A percentile compares a stretch with the other conserved stretches of the same genome.
These are phyloP conservation scores for Debaryomycetaceae sp. DNA, from an alignment of 1,139 yeast species.

Conservation along the genomic window DNA sequence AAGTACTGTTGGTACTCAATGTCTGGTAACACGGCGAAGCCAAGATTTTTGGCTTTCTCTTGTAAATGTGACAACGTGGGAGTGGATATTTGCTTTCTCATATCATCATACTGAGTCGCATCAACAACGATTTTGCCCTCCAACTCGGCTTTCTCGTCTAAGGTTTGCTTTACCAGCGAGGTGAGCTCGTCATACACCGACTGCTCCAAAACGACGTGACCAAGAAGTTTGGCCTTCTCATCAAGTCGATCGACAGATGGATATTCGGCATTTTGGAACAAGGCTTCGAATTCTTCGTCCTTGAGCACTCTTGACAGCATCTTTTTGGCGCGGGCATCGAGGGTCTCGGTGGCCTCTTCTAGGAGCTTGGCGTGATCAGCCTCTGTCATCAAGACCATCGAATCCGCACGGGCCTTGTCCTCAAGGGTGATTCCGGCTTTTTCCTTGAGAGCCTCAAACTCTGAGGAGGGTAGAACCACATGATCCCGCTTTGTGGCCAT, in stretches of 20 bases:
- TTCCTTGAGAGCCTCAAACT: constrained; percentile 5
- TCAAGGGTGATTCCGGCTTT: constrained; percentile 3
- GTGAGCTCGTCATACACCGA: constrained; percentile 6
- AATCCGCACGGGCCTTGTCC: not conserved
- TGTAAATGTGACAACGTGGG: constrained; percentile 15
- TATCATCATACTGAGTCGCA: constrained; percentile 5
- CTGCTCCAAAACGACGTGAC: constrained; percentile 7
- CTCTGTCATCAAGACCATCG: not conserved
- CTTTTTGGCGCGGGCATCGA: constrained; percentile 12
- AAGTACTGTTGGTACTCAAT: constrained; percentile 2
- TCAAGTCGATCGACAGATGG: constrained; percentile 9
- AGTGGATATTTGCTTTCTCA: constrained; percentile 4
- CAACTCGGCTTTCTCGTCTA: constrained; percentile 9
- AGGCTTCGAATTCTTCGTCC: constrained; percentile 3
- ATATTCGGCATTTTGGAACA: constrained; percentile 1
- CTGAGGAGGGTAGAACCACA: constrained; percentile 9
- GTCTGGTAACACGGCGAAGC: constrained; percentile 5
- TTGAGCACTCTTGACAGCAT: constrained; percentile 6
- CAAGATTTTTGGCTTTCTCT: constrained; percentile 10
- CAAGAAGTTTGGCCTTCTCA: constrained; percentile 5
- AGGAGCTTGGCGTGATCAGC: constrained; percentile 5
- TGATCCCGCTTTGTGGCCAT: constrained; percentile 10
- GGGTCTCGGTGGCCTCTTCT: constrained; percentile 7
- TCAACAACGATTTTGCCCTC: constrained; percentile 6
- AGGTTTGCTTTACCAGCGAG: constrained; percentile 5